Evolutionary conservation across 129 eudicot genomes (phyloP).

Genomic region (Calendula officinalis): DNA sequence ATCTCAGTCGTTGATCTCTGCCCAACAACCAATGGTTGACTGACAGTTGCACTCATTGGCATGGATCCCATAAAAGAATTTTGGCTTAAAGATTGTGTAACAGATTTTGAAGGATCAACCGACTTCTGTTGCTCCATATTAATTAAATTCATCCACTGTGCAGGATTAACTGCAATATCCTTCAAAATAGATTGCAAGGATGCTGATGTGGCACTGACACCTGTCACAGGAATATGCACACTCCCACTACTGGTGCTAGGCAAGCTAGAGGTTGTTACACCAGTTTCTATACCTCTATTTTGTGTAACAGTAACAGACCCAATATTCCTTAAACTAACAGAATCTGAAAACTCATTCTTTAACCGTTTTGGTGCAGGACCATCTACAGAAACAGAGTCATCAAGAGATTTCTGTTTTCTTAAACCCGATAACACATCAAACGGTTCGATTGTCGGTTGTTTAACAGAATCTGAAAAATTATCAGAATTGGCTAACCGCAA

Average conservation of each 20-base stretch:
- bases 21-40: conserved; percentile 34
- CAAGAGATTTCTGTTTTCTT: conserved; percentile 53
- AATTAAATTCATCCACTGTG: conserved; percentile 67
- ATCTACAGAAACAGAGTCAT: conserved; percentile 45
- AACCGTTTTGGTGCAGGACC: conserved; percentile 71
- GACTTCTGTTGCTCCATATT: conserved; percentile 60
- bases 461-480: conserved; percentile 28
- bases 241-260: conserved; percentile 30
- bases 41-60: conserved; percentile 38
- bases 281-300: conserved; percentile 36
- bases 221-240: conserved; percentile 38
- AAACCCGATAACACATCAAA: conserved; percentile 32
- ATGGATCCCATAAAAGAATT: conserved; percentile 43
- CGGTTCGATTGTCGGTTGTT: conserved; percentile 39
- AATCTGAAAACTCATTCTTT: conserved; percentile 42
- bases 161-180: conserved; percentile 82
- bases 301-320: conserved; percentile 37
- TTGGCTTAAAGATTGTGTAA: conserved; percentile 35
- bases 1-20: conserved; percentile 44
- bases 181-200: conserved; percentile 71
- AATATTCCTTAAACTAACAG: conserved; percentile 21
- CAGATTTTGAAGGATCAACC: conserved; percentile 39
- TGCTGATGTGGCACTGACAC: conserved; percentile 38
- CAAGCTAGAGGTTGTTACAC: conserved; percentile 20
- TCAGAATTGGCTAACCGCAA: conserved; percentile 56